These are phyloP conservation scores for Phytopythium ostracodes DNA, from an alignment of 352 stramenopile species.

Conservation along the genomic window DNA sequence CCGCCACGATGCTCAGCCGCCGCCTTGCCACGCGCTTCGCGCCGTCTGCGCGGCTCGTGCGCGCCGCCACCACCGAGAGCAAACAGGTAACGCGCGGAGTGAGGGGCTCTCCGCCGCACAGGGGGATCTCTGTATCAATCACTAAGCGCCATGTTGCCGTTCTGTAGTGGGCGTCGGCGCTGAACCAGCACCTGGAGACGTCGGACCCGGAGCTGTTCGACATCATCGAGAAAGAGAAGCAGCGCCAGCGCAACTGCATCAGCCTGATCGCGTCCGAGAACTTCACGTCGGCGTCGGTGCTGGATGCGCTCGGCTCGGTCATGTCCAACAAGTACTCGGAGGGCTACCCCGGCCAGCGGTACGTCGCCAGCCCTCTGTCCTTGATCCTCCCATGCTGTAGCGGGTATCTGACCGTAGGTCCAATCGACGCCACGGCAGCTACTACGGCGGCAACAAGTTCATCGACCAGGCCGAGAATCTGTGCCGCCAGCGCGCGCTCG, in stretches of 20 bases:
- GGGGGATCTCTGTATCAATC: too few species aligned
- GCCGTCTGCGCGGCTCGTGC: conserved; percentile 18
- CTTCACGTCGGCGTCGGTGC: conserved; percentile 97
- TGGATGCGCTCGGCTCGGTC: conserved; percentile 97
- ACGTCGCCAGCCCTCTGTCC: too few species aligned
- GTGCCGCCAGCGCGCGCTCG: conserved; percentile 96
- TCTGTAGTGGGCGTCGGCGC: conserved; percentile 49
- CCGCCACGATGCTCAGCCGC: conserved; percentile 13
- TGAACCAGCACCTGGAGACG: conserved; percentile 88
- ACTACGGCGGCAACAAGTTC: conserved; percentile 99
- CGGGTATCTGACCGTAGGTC: not conserved
- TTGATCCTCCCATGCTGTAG: too few species aligned
- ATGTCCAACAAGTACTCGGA: conserved; percentile 99
- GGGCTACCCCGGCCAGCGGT: conserved; percentile 92
- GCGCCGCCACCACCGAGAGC: conserved; percentile 52
- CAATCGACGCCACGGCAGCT: conserved; percentile 8
- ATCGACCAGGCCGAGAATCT: conserved; percentile 99
- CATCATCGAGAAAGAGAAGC: conserved; percentile 98
- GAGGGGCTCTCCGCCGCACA: too few species aligned
- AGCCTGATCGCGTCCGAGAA: conserved; percentile 99
- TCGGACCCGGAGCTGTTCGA: conserved; percentile 92
- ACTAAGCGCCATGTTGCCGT: too few species aligned
- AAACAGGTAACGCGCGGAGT: conserved; percentile 41
- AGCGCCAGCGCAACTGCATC: conserved; percentile 96
- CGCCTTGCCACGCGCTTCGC: conserved; percentile 13